Evolutionary conservation across 2,329 filamentous ascomycete genomes (phyloP).

Genomic region (Sporothrix protearum): DNA sequence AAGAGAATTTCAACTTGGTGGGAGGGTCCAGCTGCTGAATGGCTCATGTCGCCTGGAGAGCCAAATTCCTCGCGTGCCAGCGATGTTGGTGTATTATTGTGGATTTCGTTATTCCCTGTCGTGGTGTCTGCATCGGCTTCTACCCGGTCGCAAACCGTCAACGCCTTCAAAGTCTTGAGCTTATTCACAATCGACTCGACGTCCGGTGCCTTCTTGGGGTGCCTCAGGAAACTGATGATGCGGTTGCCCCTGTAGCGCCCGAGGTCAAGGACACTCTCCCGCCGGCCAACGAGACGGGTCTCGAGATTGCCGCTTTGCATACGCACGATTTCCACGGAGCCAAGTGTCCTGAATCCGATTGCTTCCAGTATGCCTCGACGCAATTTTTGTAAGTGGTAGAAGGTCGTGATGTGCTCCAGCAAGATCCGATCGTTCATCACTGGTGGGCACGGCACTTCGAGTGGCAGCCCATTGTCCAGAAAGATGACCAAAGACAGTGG

Average conservation of each 20-base stretch:
- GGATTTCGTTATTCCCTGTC: no score
- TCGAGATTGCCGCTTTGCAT: background rate
- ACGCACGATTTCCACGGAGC: background rate
- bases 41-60: no score
- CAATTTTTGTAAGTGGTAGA: background rate
- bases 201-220: background rate
- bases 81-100: no score
- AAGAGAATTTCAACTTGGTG: no score
- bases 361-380: background rate
- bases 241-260: background rate
- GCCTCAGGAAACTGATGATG: background rate
- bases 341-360: background rate
- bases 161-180: no score
- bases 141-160: no score
- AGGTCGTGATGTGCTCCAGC: background rate
- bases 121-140: no score
- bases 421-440: background rate
- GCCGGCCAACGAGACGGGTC: background rate
- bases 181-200: background rate
- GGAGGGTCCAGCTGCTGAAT: no score
- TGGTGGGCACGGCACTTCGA: background rate
- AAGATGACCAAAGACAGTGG: background rate
- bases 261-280: background rate
- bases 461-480: background rate
- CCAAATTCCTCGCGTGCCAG: no score